Evolutionary conservation across 768 basidiomycete species (phyloP).

Genomic region (Termitomyces sp.): DNA sequence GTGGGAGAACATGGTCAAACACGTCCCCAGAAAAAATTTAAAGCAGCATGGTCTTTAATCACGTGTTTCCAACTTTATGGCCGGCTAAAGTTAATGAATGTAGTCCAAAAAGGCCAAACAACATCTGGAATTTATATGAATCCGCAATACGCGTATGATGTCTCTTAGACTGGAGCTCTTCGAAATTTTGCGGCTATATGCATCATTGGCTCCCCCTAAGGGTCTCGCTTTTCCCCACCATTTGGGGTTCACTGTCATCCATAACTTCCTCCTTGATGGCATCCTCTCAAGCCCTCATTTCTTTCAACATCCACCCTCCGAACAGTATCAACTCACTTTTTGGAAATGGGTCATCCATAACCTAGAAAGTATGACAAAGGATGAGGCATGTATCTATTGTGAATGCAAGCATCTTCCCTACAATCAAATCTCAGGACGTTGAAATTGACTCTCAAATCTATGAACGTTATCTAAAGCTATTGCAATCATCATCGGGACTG

Average conservation of each 20-base stretch:
- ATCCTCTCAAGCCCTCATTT: conserved; percentile 54
- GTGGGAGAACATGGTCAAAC: conserved; percentile 28
- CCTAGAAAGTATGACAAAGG: conserved; percentile 41
- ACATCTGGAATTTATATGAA: background rate
- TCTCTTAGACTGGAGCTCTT: conserved; percentile 25
- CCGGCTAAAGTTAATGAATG: conserved; percentile 2
- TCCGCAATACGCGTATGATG: background rate
- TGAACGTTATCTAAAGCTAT: conserved; percentile 49
- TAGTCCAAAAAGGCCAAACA: too few species aligned
- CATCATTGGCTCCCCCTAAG: conserved; percentile 42
- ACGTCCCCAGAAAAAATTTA: conserved; percentile 25
- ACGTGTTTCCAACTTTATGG: conserved; percentile 24
- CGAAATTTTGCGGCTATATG: conserved; percentile 45
- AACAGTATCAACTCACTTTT: conserved; percentile 56
- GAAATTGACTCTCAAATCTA: conserved; percentile 69
- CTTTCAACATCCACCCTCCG: conserved; percentile 54
- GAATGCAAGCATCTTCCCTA: background rate
- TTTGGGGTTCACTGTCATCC: conserved; percentile 33
- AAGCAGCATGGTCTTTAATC: conserved; percentile 19
- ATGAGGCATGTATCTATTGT: conserved; percentile 40
- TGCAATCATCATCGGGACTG: conserved; percentile 32
- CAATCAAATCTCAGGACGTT: conserved; percentile 31
- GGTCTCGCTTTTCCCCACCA: conserved; percentile 35
- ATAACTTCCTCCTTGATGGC: conserved; percentile 48
- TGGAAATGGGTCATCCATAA: conserved; percentile 68